Evolutionary conservation across 495 filamentous ascomycete species (phyloP), one percentile per base, ranked within the genome.

Genomic region (Trichocladium uniseriatum): DNA sequence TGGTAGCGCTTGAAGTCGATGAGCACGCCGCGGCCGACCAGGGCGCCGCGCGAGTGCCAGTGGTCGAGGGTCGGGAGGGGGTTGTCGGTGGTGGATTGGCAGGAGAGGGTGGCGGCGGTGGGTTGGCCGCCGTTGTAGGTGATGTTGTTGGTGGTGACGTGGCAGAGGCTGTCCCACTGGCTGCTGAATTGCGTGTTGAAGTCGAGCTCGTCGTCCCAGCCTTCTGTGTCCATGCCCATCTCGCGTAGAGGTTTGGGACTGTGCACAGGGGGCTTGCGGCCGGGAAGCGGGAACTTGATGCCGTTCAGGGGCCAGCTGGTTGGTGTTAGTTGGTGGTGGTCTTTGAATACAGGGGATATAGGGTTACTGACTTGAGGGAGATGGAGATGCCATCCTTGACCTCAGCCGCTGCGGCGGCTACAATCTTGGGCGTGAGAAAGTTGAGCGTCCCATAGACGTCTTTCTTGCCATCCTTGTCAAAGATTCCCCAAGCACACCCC

Each of bases 121-220:
- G 68, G 64, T 43, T 52, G 18, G 37, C 58, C 52, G 13, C 74
- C 76, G 57, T 84, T 84, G 57, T 83, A 84, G 14, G 75, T 67
- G 18, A 59, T 54, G 11, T 66, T 69, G 2, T 71, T 66, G 1
- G 14, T 35, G 31, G 47, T 49, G 43, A 57, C 32, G 63, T 87
- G 84, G 40, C 81, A 70, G n/a, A 89, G 72, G 16, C 82, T 81
- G 57, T 90, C 86, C 86, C 86, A 89, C 64, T 91, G 86, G 3
- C 80, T 84, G 21, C 78, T 78, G 55, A 79, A 77, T 58, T 89
- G 85, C 0, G 85, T 87, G 62, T 89, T 89, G 63, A 89, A 74
- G 21, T 76, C 73, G 50, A 86, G 81, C 49, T 83, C 72, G 43
- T 74, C 71, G 38, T 74, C 71, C 56, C 61, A 70, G 28, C 68